Percentiles rank a stretch among this genome's conserved stretches.
phyloP scores from a whole-genome alignment of 1,139 yeast species.

The Debaryomyces nepalensis region DNA sequence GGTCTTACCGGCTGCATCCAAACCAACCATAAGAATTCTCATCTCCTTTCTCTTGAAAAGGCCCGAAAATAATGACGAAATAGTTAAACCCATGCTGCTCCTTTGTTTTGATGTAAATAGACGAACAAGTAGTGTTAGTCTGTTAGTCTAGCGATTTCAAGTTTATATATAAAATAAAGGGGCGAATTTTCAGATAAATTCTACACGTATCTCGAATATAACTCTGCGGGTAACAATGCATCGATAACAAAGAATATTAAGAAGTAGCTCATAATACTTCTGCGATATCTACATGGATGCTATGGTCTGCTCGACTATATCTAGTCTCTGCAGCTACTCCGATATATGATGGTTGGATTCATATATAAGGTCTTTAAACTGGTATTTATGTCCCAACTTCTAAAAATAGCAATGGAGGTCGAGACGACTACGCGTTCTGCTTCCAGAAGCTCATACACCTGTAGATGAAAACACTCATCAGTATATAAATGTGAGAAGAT shows the following conservation, averaged over 20 bases:
- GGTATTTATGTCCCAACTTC: background rate
- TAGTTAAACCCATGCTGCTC: slow-evolving; percentile 39
- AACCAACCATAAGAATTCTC: slow-evolving; percentile 50
- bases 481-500: too few species aligned
- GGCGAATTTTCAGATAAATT: slow-evolving; percentile 10
- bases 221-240: slow-evolving; percentile 12
- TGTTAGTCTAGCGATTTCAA: slow-evolving; percentile 4
- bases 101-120: slow-evolving; percentile 3
- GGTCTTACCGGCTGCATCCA: slow-evolving; percentile 51
- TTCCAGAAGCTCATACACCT: background rate
- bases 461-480: too few species aligned
- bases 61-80: slow-evolving; percentile 40
- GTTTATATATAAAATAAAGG: slow-evolving; percentile 7
- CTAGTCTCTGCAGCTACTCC: background rate
- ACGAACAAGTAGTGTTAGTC: slow-evolving; percentile 1
- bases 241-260: background rate
- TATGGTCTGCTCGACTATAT: background rate
- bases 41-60: slow-evolving; percentile 47
- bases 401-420: background rate
- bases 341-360: too few species aligned
- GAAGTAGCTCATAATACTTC: background rate
- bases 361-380: background rate
- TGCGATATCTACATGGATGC: background rate
- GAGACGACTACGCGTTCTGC: background rate
- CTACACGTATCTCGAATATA: slow-evolving; percentile 13